phyloP scores from a whole-genome alignment of 2,329 filamentous ascomycete genomes.

The Berkeleyomyces basicola region DNA sequence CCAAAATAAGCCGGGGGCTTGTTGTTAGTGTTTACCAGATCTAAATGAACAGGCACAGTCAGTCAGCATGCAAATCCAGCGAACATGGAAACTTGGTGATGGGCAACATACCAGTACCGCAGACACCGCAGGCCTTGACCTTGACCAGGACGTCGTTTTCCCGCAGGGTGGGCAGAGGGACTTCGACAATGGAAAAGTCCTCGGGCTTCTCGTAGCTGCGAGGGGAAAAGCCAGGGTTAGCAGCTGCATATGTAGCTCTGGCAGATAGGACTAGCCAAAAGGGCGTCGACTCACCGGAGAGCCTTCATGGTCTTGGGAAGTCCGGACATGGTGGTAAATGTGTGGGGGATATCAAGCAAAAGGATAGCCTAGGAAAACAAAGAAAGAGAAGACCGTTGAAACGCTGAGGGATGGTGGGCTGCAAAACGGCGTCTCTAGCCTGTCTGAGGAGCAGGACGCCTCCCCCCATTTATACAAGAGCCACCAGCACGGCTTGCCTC shows the following conservation, averaged over 20 bases:
- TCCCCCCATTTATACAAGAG: background rate
- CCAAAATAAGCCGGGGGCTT: background rate
- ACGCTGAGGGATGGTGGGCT: background rate
- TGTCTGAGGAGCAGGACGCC: background rate
- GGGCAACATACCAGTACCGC: slow-evolving; percentile 34
- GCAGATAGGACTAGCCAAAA: slow-evolving; percentile 5
- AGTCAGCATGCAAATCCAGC: slow-evolving; percentile 4
- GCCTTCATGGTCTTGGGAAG: slow-evolving; percentile 44
- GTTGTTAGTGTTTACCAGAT: slow-evolving; percentile 21
- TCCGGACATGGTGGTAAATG: slow-evolving; percentile 19
- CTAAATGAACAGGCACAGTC: slow-evolving; percentile 18
- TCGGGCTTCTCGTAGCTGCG: slow-evolving; percentile 43
- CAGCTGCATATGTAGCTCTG: background rate
- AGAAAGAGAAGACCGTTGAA: background rate
- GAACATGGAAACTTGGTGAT: background rate
- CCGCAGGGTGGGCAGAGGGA: slow-evolving; percentile 43
- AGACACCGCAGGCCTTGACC: slow-evolving; percentile 51
- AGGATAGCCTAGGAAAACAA: background rate
- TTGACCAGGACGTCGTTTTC: slow-evolving; percentile 46
- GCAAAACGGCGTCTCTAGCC: background rate
- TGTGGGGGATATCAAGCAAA: background rate
- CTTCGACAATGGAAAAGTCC: slow-evolving; percentile 41
- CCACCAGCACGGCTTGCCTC: no score
- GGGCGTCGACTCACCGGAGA: slow-evolving; percentile 31
- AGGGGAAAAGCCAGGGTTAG: slow-evolving; percentile 7